These are phyloP conservation scores for Ustulina deusta DNA, from an alignment of 2,329 filamentous ascomycete genomes.

Conservation along the genomic window DNA sequence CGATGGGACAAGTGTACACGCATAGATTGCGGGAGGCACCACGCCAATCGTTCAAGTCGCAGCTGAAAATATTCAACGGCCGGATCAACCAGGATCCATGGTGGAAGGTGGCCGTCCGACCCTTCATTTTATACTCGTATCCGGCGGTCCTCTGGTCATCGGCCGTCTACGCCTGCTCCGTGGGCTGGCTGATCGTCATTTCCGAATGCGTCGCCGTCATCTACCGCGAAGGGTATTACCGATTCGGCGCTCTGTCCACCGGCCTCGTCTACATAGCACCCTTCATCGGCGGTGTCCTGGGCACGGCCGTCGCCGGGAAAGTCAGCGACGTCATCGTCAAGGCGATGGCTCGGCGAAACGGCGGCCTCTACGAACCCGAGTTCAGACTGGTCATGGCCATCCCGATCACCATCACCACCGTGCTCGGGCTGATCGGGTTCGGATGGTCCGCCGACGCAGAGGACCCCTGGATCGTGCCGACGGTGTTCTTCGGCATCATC, in stretches of 20 bases:
- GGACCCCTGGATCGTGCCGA: slow-evolving; percentile 90
- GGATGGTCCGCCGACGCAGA: slow-evolving; percentile 87
- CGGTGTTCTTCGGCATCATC: slow-evolving; percentile 90
- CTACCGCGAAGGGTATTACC: slow-evolving; percentile 78
- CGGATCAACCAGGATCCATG: slow-evolving; percentile 82
- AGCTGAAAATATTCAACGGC: slow-evolving; percentile 82
- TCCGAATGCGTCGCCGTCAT: slow-evolving; percentile 88
- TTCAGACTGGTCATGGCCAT: slow-evolving; percentile 90
- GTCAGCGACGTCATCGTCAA: slow-evolving; percentile 87
- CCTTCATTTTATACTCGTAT: slow-evolving; percentile 88
- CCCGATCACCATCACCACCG: slow-evolving; percentile 81
- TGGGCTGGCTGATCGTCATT: slow-evolving; percentile 95
- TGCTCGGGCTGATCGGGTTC: slow-evolving; percentile 91
- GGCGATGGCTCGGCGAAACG: slow-evolving; percentile 84
- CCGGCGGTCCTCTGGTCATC: slow-evolving; percentile 91
- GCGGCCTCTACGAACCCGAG: slow-evolving; percentile 95
- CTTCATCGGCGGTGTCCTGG: slow-evolving; percentile 87
- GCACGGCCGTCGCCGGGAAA: slow-evolving; percentile 91
- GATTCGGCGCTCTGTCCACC: slow-evolving; percentile 83
- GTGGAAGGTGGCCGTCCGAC: slow-evolving; percentile 80
- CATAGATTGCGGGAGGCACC: slow-evolving; percentile 75
- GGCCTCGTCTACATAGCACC: slow-evolving; percentile 91
- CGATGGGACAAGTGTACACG: slow-evolving; percentile 71
- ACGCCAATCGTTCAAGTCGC: slow-evolving; percentile 76
- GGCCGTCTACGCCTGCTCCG: slow-evolving; percentile 84